These are phyloP conservation scores for Boechera retrofracta DNA, from an alignment of 345 rosid species.

Conservation along the genomic window DNA sequence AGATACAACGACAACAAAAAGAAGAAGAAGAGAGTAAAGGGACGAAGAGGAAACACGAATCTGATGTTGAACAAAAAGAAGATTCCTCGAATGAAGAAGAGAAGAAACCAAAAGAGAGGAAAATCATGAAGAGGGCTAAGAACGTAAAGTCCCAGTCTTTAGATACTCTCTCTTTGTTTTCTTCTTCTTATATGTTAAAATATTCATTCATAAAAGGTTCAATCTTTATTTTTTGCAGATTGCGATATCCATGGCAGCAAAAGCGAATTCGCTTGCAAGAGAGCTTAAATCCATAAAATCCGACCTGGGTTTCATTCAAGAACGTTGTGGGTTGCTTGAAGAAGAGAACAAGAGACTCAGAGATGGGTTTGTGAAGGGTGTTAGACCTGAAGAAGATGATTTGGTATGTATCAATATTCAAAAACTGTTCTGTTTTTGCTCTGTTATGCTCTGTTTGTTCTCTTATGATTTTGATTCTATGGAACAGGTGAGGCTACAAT, in stretches of 20 bases:
- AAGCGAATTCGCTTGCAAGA: conserved; percentile 80
- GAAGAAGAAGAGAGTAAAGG: conserved; percentile 50
- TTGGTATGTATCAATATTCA: conserved; percentile 51
- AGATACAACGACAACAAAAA: conserved; percentile 42
- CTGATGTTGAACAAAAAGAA: conserved; percentile 48
- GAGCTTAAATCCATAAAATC: conserved; percentile 75
- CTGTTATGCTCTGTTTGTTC: conserved; percentile 3
- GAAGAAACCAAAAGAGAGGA: conserved; percentile 52
- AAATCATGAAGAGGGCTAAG: conserved; percentile 70
- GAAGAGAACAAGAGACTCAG: conserved; percentile 88
- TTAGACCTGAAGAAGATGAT: conserved; percentile 94
- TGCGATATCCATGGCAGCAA: conserved; percentile 82
- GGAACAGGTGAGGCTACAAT: conserved; percentile 83
- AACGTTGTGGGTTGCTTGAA: conserved; percentile 73
- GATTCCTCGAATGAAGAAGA: conserved; percentile 52
- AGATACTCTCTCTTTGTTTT: neutral
- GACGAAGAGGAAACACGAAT: conserved; percentile 69
- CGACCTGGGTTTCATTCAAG: conserved; percentile 76
- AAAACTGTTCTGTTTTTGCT: neutral
- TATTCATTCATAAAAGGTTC: conserved; percentile 1
- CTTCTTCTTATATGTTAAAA: neutral
- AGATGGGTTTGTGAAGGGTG: conserved; percentile 71
- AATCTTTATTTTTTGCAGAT: conserved; percentile 54
- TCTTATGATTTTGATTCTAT: conserved; percentile 4
- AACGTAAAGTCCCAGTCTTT: conserved; percentile 51